A percentile compares a stretch with the other conserved stretches of the same genome.
Evolutionary conservation across 176 grass and related monocot species (phyloP).

Genomic region (Otatea glauca): DNA sequence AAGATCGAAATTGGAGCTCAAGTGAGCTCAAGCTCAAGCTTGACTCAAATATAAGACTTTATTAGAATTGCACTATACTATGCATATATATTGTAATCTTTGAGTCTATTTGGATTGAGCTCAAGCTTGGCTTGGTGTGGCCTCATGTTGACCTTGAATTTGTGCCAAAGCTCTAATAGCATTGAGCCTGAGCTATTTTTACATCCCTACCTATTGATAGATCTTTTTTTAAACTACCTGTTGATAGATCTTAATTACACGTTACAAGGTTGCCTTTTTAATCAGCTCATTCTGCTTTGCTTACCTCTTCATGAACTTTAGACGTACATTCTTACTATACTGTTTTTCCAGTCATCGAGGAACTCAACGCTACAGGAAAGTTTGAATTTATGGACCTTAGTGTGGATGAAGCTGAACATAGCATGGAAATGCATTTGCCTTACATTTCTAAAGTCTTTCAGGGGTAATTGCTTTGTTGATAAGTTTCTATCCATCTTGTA

Average conservation of each 20-base stretch:
- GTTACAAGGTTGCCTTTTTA: slow-evolving; percentile 4
- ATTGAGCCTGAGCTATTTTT: not conserved
- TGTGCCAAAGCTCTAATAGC: not conserved
- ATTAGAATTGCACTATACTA: not conserved
- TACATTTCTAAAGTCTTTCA: slow-evolving; percentile 96
- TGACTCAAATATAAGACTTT: not conserved
- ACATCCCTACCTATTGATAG: not conserved
- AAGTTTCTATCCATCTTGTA: slow-evolving; percentile 18
- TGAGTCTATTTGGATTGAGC: not conserved
- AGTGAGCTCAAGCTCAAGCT: not conserved
- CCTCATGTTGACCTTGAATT: not conserved
- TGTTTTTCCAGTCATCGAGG: slow-evolving; percentile 72
- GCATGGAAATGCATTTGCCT: slow-evolving; percentile 99
- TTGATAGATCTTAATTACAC: slow-evolving; percentile 6
- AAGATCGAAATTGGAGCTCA: not conserved
- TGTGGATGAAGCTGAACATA: slow-evolving; percentile 99
- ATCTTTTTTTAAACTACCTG: not conserved
- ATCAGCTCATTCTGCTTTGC: not conserved
- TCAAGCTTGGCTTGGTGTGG: slow-evolving; percentile 3
- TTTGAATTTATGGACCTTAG: slow-evolving; percentile 95
- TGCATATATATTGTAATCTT: not conserved
- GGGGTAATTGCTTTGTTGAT: slow-evolving; percentile 61
- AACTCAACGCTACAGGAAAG: slow-evolving; percentile 75
- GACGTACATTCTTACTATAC: slow-evolving; percentile 28
- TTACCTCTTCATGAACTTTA: slow-evolving; percentile 37